Evolutionary conservation across 805 yeast species (phyloP), one percentile per base, ranked within the genome.

Genomic region (Cyberlindnera euphorbiae): DNA sequence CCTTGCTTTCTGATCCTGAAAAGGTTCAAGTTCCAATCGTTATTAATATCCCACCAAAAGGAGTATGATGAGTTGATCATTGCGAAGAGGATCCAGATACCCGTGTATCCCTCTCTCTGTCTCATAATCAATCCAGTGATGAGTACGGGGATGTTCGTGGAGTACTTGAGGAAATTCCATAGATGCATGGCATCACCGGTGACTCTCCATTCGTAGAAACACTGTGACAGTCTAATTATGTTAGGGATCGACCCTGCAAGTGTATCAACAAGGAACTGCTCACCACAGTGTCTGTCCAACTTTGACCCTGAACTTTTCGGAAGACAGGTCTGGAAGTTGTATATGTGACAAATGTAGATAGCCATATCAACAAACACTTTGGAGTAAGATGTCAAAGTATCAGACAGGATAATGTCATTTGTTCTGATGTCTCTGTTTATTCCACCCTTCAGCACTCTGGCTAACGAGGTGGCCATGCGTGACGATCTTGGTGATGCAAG

Each of bases 1-100:
- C 22, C 9, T 7, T 9, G 22, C 9, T 22, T 11, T 8, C 21
- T 18, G 18, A 17, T 43, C 30, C 65, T 66, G 49, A 82, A 66
- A 8, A 82, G 27, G n/a, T 25, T 28, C 15, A 43, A 50, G 9
- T 72, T 71, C 98, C 98, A 93, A 63, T 93, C 99, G 71, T 77
- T 76, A 33, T 72, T 71, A 10, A 90, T 59, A 58, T 93, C 99
- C 99, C 99, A 93, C 37, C 76, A 63, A 42, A 86, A 83, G 12
- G 95, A 73, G 57, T 83, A 93, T 0, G 75, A 50, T 0, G 97
- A 82, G 55, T 84, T 87, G 27, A 83, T 50, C 1, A 79, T 52
- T 41, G 71, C 77, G 49, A 63, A 63, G 47, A 63, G 40, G 12
- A 56, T 49, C 56, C 64, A 61, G 3, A 60, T 26, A 8, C 26